Conservation (phyloP, 169 alveolate genomes). For the Eimeria mitis region DNA sequence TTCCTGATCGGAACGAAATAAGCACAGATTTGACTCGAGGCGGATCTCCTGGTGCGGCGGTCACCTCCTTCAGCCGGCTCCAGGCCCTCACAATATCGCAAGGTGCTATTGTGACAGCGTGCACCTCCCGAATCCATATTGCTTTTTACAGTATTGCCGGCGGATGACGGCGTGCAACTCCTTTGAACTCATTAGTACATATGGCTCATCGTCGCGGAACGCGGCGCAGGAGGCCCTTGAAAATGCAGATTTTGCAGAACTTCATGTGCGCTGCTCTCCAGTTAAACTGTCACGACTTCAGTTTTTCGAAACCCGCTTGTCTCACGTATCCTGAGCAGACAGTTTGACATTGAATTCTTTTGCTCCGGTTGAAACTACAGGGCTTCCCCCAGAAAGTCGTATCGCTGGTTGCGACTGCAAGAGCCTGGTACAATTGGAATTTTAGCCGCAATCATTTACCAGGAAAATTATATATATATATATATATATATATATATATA, state of each 20-base stretch:
- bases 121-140: too few species aligned
- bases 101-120: not conserved
- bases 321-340: not conserved
- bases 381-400: too few species aligned
- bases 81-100: not conserved
- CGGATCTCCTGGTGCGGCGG: not conserved
- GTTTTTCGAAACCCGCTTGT: not conserved
- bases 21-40: not conserved
- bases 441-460: not conserved
- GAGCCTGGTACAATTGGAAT: not conserved
- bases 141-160: too few species aligned
- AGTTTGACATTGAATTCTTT: not conserved
- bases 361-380: not conserved
- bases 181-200: not conserved
- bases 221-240: not conserved
- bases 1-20: not conserved
- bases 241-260: not conserved
- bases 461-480: not conserved
- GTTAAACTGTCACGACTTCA: not conserved
- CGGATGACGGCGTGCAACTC: not conserved
- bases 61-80: not conserved
- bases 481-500: not conserved
- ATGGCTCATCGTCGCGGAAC: not conserved
- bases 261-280: not conserved
- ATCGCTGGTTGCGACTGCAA: not conserved